Evolutionary conservation across 129 eudicot species (phyloP).

Genomic region (Kitagawia praeruptora): DNA sequence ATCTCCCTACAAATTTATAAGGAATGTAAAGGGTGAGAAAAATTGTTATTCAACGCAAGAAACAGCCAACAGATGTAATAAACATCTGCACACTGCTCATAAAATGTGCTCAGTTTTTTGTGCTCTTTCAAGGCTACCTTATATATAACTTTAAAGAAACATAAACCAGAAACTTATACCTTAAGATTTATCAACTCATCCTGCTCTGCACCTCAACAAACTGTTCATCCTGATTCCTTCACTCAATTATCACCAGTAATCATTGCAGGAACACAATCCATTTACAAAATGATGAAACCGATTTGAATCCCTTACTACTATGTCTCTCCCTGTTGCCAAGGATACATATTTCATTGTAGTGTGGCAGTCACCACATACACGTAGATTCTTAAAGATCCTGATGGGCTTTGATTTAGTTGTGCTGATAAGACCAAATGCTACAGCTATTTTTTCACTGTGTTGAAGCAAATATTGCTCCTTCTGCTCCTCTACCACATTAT

Average conservation of each 20-base stretch:
- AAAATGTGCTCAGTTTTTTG: neutral
- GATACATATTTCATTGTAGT: constrained; percentile 7
- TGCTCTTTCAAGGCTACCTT: neutral
- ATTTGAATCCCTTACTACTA: constrained; percentile 8
- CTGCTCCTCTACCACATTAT: constrained; percentile 10
- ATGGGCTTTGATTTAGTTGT: constrained; percentile 6
- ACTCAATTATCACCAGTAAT: neutral
- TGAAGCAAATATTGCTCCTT: constrained; percentile 3
- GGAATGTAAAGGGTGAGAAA: neutral
- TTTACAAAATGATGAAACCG: constrained; percentile 7
- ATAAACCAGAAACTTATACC: neutral
- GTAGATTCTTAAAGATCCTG: constrained; percentile 7
- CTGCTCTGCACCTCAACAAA: neutral
- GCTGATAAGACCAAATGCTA: constrained; percentile 11
- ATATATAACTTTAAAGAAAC: neutral
- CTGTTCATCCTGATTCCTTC: neutral
- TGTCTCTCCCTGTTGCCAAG: constrained; percentile 4
- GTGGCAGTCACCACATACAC: constrained; percentile 11
- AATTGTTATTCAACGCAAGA: neutral
- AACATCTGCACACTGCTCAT: neutral
- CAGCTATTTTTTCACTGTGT: constrained; percentile 10
- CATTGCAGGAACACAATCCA: constrained; percentile 4
- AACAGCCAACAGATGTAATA: neutral
- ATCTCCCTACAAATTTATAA: neutral
- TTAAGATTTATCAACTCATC: neutral